A percentile compares a stretch with the other conserved stretches of the same genome.
phyloP scores from a whole-genome alignment of 2,329 filamentous ascomycete species.

The Helicocarpus griseus region DNA sequence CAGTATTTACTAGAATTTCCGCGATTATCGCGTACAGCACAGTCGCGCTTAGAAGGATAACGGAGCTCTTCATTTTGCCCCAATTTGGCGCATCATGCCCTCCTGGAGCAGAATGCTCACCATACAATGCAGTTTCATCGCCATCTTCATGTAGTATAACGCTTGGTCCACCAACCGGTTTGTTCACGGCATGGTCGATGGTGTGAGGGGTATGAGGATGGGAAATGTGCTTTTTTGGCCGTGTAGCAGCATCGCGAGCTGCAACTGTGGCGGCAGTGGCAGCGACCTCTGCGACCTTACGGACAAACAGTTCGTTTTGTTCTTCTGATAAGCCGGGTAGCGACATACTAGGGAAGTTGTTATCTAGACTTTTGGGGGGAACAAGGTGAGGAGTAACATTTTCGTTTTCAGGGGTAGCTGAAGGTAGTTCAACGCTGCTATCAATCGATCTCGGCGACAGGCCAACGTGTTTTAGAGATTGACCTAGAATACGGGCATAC shows the following conservation, averaged over 20 bases:
- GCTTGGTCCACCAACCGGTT: constrained; percentile 26
- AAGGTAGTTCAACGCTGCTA: constrained; percentile 32
- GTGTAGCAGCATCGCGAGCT: constrained; percentile 60
- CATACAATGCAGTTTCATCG: constrained; percentile 17
- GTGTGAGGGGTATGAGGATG: constrained; percentile 31
- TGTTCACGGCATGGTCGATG: constrained; percentile 23
- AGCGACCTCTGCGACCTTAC: constrained; percentile 86
- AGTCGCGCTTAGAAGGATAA: constrained; percentile 82
- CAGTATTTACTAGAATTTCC: constrained; percentile 92
- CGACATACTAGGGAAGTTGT: constrained; percentile 21
- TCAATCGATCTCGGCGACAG: constrained; percentile 37
- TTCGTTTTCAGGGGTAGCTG: constrained; percentile 61
- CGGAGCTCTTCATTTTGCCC: constrained; percentile 80
- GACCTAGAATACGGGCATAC: constrained; percentile 86
- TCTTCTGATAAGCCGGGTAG: constrained; percentile 64
- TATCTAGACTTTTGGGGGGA: constrained; percentile 54
- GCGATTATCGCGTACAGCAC: constrained; percentile 93
- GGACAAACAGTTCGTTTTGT: constrained; percentile 70
- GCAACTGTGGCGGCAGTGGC: constrained; percentile 84
- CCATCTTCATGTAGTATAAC: constrained; percentile 42
- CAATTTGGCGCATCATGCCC: constrained; percentile 98
- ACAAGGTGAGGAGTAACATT: constrained; percentile 58
- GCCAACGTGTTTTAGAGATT: constrained; percentile 77
- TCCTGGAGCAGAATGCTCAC: constrained; percentile 42
- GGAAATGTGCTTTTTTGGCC: constrained; percentile 43